Evolutionary conservation across 1,139 yeast genomes (phyloP), one percentile per base, ranked within the genome.

Genomic region (Geotrichum armillariae): DNA sequence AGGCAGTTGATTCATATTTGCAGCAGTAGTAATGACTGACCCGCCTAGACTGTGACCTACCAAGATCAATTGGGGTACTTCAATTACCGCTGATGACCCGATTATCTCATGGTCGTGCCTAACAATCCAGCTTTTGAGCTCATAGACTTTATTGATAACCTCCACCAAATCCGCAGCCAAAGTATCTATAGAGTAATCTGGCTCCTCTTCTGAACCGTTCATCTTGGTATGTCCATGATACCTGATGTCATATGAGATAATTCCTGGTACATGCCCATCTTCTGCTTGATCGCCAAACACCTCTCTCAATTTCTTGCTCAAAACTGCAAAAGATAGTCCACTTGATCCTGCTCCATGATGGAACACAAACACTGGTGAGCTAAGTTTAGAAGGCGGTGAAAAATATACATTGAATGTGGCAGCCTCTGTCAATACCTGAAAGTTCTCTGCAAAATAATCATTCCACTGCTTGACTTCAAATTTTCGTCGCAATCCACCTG

Each of bases 311-410:
- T 69, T 62, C 55, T 65, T 68, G 0, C 80, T 68, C 31, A 85
- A 64, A 32, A 69, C 67, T 0, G 88, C 88, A 71, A 87, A 93
- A 0, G 96, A 76, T 69, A 88, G 71, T 0, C 85, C 89, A 2
- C 88, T 80, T 1, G 97, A 90, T 0, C 98, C 99, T 1, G 97
- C 97, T 4, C 99, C 99, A 66, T 93, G 99, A 56, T 88, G 94
- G 57, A 83, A 82, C 1, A 91, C 70, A 58, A 86, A 80, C 1
- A 89, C 62, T 0, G 94, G 84, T 0, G 77, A 72, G 0, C 66
- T 62, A 18, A 59, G 49, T 2, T 49, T 50, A 2, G 60, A 50
- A 0, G 96, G 93, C 0, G 80, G 74, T 12, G 73, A 71, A 58
- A 74, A 85, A 64, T 83, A 87, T 0, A 83, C 78, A 53, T 82